A percentile compares a stretch with the other conserved stretches of the same genome.
phyloP scores from a whole-genome alignment of 164 flowering plant species.

The Malania oleifera region DNA sequence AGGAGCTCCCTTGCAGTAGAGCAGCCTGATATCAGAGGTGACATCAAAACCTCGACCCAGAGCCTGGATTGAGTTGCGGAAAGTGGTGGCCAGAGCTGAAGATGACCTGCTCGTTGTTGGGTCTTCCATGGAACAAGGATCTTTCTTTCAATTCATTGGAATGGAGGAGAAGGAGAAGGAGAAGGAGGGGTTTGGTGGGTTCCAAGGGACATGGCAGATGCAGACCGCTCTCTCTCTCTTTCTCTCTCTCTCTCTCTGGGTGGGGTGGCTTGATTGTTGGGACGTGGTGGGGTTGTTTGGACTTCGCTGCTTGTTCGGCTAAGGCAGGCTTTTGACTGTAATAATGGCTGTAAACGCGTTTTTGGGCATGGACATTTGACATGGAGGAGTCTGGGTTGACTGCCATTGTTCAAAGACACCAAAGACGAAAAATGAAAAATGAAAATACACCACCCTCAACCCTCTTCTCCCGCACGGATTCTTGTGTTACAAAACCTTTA shows the following conservation, averaged over 20 bases:
- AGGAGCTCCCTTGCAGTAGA: slow-evolving; percentile 90
- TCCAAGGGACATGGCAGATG: not conserved
- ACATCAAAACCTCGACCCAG: slow-evolving; percentile 96
- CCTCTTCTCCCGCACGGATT: too few species aligned
- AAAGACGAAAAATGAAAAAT: too few species aligned
- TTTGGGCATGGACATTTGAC: too few species aligned
- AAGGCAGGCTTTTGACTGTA: slow-evolving; percentile 2
- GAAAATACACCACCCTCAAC: too few species aligned
- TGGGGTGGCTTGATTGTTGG: not conserved
- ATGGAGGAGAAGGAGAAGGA: not conserved
- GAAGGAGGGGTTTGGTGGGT: not conserved
- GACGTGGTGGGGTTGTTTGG: not conserved
- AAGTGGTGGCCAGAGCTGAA: slow-evolving; percentile 50
- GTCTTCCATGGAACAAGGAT: slow-evolving; percentile 17
- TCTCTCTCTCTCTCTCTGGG: too few species aligned
- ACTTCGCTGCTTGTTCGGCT: not conserved
- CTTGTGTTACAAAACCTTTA: too few species aligned
- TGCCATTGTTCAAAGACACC: too few species aligned
- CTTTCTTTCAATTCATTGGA: slow-evolving; percentile 10
- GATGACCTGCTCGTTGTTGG: slow-evolving; percentile 6
- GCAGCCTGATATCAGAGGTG: slow-evolving; percentile 75
- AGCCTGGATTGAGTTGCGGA: slow-evolving; percentile 79
- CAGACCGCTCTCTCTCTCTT: not conserved
- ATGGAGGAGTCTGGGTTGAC: not conserved
- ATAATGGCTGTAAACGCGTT: not conserved